These are phyloP conservation scores for Candida ortonii DNA, from an alignment of 805 yeast genomes.

Conservation along the genomic window DNA sequence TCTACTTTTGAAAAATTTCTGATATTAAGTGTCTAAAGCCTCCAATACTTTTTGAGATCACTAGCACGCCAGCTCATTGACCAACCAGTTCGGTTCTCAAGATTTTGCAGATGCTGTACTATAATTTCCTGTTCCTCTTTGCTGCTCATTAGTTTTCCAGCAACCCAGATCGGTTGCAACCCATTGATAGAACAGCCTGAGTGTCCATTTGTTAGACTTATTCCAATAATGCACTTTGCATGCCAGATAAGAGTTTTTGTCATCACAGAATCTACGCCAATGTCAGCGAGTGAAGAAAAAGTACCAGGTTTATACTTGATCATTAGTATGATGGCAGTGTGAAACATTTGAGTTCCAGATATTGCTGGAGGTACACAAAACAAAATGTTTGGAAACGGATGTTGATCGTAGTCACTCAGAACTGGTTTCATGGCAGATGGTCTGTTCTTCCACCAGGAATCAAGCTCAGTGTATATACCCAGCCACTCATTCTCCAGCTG, in stretches of 20 bases:
- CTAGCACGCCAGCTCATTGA: conserved; percentile 20
- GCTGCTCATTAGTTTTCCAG: conserved; percentile 27
- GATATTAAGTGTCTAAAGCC: conserved; percentile 2
- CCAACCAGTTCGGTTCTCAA: conserved; percentile 28
- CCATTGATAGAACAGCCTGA: conserved; percentile 28
- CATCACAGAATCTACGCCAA: conserved; percentile 16
- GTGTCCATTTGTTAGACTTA: conserved; percentile 31
- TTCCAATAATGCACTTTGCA: conserved; percentile 37
- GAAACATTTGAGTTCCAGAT: conserved; percentile 40
- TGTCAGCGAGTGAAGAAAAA: conserved; percentile 7
- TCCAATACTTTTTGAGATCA: conserved; percentile 26
- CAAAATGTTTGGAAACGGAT: conserved; percentile 36
- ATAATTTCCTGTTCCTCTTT: conserved; percentile 25
- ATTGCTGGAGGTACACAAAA: conserved; percentile 41
- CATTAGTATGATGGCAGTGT: conserved; percentile 38
- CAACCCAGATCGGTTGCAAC: conserved; percentile 28
- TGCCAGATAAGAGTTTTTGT: conserved; percentile 30
- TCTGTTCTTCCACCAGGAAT: conserved; percentile 33
- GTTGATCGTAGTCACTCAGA: conserved; percentile 24
- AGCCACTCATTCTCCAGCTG: conserved; percentile 37
- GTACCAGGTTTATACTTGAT: conserved; percentile 39
- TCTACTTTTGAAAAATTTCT: conserved; percentile 12
- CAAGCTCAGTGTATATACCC: conserved; percentile 36
- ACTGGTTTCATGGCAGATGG: conserved; percentile 37
- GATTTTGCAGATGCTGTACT: conserved; percentile 19